Conservation (phyloP, 2,329 filamentous ascomycete species). For the Penicillium sp. region DNA sequence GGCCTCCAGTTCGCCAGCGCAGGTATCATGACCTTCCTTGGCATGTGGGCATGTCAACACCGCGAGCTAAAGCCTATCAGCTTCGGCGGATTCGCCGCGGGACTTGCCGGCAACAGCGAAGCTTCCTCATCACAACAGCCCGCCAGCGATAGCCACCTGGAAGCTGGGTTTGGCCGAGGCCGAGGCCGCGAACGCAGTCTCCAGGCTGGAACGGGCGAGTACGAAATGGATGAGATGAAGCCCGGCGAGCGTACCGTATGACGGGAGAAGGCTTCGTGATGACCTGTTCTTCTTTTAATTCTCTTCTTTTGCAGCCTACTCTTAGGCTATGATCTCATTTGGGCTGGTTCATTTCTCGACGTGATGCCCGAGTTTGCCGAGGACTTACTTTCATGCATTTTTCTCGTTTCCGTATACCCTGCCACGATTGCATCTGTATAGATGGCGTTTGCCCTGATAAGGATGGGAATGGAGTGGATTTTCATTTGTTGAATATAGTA, state of each 20-base stretch:
- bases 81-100: constrained; percentile 77
- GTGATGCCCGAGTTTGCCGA: constrained; percentile 6
- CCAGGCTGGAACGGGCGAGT: constrained; percentile 26
- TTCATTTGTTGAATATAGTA: constrained; percentile 18
- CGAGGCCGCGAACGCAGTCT: constrained; percentile 34
- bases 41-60: constrained; percentile 89
- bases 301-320: not conserved
- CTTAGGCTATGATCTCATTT: constrained; percentile 18
- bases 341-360: constrained; percentile 1
- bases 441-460: constrained; percentile 32
- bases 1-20: constrained; percentile 63
- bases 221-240: constrained; percentile 40
- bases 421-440: constrained; percentile 34
- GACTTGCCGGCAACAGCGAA: constrained; percentile 38
- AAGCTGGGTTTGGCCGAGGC: constrained; percentile 33
- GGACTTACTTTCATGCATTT: constrained; percentile 11
- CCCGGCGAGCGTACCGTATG: constrained; percentile 35
- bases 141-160: constrained; percentile 22
- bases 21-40: constrained; percentile 67
- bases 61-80: constrained; percentile 85
- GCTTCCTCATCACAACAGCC: constrained; percentile 17
- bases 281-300: not conserved
- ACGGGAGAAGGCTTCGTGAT: constrained; percentile 4
- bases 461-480: constrained; percentile 17
- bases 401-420: constrained; percentile 34